phyloP scores from a whole-genome alignment of 23 red algal genomes.

The Gracilaria domingensis region DNA sequence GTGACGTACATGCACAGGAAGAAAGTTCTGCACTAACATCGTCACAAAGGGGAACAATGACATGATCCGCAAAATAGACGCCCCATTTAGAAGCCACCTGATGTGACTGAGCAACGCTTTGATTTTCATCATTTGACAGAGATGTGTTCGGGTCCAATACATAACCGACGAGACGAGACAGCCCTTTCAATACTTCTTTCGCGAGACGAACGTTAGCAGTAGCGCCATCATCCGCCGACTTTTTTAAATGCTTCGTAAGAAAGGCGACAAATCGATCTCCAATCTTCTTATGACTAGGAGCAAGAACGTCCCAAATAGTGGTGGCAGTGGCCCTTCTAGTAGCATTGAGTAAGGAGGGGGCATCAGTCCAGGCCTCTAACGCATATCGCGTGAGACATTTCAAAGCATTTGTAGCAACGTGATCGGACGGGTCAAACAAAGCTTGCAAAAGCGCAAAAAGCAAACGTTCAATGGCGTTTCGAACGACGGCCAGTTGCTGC shows the following conservation, averaged over 20 bases:
- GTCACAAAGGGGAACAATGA: conserved; percentile 44
- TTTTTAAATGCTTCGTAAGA: conserved; percentile 5
- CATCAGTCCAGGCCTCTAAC: conserved; percentile 2
- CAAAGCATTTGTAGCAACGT: conserved; percentile 51
- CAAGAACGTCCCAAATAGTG: conserved; percentile 55
- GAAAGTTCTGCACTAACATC: not conserved
- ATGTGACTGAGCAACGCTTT: not conserved
- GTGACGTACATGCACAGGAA: conserved; percentile 25
- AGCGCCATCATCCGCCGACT: not conserved
- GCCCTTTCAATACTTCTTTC: conserved; percentile 22
- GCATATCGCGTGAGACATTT: conserved; percentile 36
- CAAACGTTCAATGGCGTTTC: conserved; percentile 42
- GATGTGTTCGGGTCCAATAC: conserved; percentile 7
- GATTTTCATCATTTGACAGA: not conserved
- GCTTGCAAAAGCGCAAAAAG: conserved; percentile 57
- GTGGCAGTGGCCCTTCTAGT: conserved; percentile 37
- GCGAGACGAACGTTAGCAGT: not conserved
- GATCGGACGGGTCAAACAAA: conserved; percentile 43
- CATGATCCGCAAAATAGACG: conserved; percentile 40
- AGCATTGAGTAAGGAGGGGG: conserved; percentile 24
- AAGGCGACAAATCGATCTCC: conserved; percentile 30
- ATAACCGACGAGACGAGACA: conserved; percentile 10
- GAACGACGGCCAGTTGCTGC: conserved; percentile 21
- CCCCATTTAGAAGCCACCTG: conserved; percentile 40
- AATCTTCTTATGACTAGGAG: conserved; percentile 32